Conservation (phyloP, 106 monocot species). For the Acorus gramineus region DNA sequence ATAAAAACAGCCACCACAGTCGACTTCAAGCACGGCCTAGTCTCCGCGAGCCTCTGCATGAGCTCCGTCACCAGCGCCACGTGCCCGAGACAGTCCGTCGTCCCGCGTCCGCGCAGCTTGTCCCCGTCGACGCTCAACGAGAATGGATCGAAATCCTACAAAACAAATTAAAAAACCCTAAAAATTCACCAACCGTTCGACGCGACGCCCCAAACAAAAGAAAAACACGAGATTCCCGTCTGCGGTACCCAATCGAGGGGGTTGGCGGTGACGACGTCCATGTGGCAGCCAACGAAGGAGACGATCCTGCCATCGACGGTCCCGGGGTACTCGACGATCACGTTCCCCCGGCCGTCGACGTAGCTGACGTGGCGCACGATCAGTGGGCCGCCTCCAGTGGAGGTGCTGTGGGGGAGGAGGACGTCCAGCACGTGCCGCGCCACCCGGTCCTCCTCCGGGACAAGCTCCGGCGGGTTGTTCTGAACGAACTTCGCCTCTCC, state of each 20-base stretch:
- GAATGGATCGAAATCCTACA: slow-evolving; percentile 80
- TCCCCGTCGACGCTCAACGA: slow-evolving; percentile 85
- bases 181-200: background rate
- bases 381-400: slow-evolving; percentile 66
- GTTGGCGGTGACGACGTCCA: slow-evolving; percentile 93
- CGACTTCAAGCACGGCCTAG: slow-evolving; percentile 48
- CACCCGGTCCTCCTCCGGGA: slow-evolving; percentile 77
- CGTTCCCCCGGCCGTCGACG: slow-evolving; percentile 58
- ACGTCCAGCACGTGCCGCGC: slow-evolving; percentile 85
- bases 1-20: slow-evolving; percentile 89
- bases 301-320: slow-evolving; percentile 30
- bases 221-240: background rate
- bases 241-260: slow-evolving; percentile 56
- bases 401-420: slow-evolving; percentile 65
- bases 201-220: background rate
- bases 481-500: slow-evolving; percentile 76
- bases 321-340: slow-evolving; percentile 93
- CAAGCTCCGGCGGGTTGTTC: slow-evolving; percentile 90
- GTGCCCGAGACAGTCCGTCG: slow-evolving; percentile 92
- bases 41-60: slow-evolving; percentile 67
- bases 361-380: slow-evolving; percentile 55
- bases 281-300: slow-evolving; percentile 90
- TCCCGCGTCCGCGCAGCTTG: slow-evolving; percentile 72
- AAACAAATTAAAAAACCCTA: background rate
- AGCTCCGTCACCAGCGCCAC: slow-evolving; percentile 90